Evolutionary conservation across 169 alveolate genomes (phyloP), one percentile per base, ranked within the genome.

Genomic region (Babesia bovis): DNA sequence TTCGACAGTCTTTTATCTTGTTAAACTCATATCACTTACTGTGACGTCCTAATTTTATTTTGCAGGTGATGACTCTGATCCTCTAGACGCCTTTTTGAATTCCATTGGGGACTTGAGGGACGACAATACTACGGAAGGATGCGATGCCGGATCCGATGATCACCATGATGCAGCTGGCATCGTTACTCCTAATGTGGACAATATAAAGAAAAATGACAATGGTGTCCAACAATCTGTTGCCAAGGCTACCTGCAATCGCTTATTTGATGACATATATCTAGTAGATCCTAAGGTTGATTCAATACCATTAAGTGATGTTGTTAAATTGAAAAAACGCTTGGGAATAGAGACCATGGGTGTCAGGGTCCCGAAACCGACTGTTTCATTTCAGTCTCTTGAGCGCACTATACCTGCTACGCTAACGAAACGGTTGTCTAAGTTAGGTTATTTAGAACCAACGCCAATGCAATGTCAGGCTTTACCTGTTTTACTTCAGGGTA

Each of bases 401-500:
- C 19, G 36, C 28, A 25, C 63, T 4, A 41, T 79, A 19, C 69
- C 87, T 10, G 3, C 26, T 13, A 30, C 68, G 21, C n/a, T 79
- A 6, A 32, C 49, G 61, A 63, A 32, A 25, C 35, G 83, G 2
- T 25, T 79, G 21, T 23, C 40, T 17, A 70, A 84, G 13, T 33
- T 90, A 70, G 87, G 90, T 26, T 93, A 73, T 65, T 61, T 61
- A 13, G 84, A 91, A 28, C 95, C 97, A 0, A 93, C 96, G 25
- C 89, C 85, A 33, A 87, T 94, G 44, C 97, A 94, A 65, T 74
- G 91, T 50, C 96, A 93, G 26, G 96, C 89, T 19, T 92, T 94
- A 38, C 97, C 97, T 32, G 59, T 87, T 7, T 91, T 95, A 28
- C 82, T 94, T 52, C 86, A 89, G 53, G 96, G 97, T 33, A 69